Conservation (phyloP, 306 rosid genomes). For the Cicer pinnatifidum region DNA sequence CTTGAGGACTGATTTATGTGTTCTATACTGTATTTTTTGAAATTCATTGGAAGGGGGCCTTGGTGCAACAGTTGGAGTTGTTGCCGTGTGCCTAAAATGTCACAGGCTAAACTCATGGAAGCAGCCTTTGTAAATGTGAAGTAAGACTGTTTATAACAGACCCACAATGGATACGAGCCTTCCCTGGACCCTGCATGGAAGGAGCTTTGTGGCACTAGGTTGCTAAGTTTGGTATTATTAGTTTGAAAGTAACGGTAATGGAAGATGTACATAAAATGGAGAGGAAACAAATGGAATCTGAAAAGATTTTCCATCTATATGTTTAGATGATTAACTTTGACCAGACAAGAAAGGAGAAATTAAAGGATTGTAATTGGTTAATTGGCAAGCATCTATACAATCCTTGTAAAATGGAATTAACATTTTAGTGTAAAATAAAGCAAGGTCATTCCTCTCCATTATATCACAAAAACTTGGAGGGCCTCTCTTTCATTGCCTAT, state of each 20-base stretch:
- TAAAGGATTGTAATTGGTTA: background rate
- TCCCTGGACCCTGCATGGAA: background rate
- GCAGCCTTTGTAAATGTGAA: background rate
- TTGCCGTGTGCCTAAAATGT: background rate
- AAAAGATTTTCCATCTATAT: conserved; percentile 17
- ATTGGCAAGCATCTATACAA: background rate
- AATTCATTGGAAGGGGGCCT: background rate
- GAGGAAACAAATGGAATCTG: conserved; percentile 17
- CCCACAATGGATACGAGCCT: background rate
- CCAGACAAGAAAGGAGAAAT: conserved; percentile 5
- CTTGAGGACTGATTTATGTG: background rate
- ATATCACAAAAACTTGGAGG: background rate
- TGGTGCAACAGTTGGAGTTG: background rate
- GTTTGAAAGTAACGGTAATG: conserved; percentile 8
- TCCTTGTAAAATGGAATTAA: background rate
- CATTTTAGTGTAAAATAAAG: conserved; percentile 10
- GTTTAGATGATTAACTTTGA: background rate
- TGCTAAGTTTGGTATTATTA: conserved; percentile 4
- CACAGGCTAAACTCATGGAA: background rate
- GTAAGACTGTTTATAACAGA: background rate
- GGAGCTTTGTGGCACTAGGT: background rate
- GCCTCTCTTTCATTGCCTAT: background rate
- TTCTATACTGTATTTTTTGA: no score
- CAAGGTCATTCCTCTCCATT: background rate
- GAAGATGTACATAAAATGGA: background rate